A percentile compares a stretch with the other conserved stretches of the same genome.
These are phyloP conservation scores for Plectosphaerella sp. DNA, from an alignment of 2,329 filamentous ascomycete genomes.

Conservation along the genomic window DNA sequence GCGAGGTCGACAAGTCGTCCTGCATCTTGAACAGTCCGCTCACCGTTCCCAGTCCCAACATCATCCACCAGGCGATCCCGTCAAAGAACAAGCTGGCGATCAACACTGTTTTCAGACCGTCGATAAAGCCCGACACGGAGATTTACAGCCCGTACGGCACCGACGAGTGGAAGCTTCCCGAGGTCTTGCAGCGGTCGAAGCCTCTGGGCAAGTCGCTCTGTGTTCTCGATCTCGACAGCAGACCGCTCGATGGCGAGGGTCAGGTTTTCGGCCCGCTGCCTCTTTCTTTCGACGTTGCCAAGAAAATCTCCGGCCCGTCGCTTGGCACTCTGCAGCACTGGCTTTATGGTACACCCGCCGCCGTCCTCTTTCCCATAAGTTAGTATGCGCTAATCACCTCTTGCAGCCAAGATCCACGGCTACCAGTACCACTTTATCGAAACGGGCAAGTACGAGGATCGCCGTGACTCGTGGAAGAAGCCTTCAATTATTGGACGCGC, in stretches of 20 bases:
- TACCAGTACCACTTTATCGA: conserved; percentile 42
- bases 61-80: too few relatives aligned
- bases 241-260: conserved; percentile 27
- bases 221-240: conserved; percentile 41
- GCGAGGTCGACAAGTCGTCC: too few relatives aligned
- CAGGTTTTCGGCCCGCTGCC: conserved; percentile 27
- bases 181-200: conserved; percentile 23
- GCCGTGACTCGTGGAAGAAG: conserved; percentile 41
- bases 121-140: conserved; percentile 17
- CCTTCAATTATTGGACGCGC: conserved; percentile 35
- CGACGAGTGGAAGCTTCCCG: conserved; percentile 23
- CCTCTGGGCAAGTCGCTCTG: conserved; percentile 32
- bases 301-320: conserved; percentile 28
- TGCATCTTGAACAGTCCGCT: too few relatives aligned
- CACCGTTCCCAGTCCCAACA: too few relatives aligned
- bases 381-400: too few relatives aligned
- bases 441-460: conserved; percentile 30
- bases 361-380: neutral
- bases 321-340: conserved; percentile 39
- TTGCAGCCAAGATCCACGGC: conserved; percentile 36
- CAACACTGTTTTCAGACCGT: conserved; percentile 25
- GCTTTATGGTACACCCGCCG: conserved; percentile 28
- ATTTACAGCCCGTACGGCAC: conserved; percentile 25
- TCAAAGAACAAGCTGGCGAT: conserved; percentile 5
- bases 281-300: conserved; percentile 30